These are phyloP conservation scores for Fusarium sulawesiense DNA, from an alignment of 2,329 filamentous ascomycete species.

Conservation along the genomic window DNA sequence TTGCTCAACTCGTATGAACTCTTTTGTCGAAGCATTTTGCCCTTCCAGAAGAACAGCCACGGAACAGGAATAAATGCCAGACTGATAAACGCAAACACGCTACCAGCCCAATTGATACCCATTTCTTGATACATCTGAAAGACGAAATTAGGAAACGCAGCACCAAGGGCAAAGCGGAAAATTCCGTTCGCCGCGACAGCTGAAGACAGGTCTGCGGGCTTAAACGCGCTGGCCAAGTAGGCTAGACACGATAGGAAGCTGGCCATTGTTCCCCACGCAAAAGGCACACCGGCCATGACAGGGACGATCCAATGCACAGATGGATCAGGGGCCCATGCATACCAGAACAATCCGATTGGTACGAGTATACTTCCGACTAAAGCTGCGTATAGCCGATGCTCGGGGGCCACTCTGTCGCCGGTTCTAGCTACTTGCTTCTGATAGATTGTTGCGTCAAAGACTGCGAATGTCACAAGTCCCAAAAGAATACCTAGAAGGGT, in stretches of 20 bases:
- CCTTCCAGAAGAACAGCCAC: conserved; percentile 8
- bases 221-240: neutral
- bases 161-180: neutral
- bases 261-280: conserved; percentile 16
- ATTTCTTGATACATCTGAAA: neutral
- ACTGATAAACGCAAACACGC: conserved; percentile 1
- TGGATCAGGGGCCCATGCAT: conserved; percentile 14
- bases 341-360: conserved; percentile 17
- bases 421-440: conserved; percentile 15
- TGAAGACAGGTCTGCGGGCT: neutral
- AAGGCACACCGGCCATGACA: conserved; percentile 10
- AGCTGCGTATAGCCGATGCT: conserved; percentile 9
- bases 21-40: neutral
- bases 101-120: conserved; percentile 8
- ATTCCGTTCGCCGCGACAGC: conserved; percentile 12
- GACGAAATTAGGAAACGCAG: conserved; percentile 2
- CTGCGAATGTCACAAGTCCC: conserved; percentile 6
- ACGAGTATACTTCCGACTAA: conserved; percentile 12
- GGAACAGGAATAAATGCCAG: conserved; percentile 2
- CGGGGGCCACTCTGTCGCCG: conserved; percentile 4
- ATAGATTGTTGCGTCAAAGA: conserved; percentile 9
- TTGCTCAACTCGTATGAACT: neutral
- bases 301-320: conserved; percentile 20
- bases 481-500: neutral
- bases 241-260: conserved; percentile 1